Base-by-base conservation (phyloP, 2,329 filamentous ascomycete species). In the Verticillium nubilum region DNA sequence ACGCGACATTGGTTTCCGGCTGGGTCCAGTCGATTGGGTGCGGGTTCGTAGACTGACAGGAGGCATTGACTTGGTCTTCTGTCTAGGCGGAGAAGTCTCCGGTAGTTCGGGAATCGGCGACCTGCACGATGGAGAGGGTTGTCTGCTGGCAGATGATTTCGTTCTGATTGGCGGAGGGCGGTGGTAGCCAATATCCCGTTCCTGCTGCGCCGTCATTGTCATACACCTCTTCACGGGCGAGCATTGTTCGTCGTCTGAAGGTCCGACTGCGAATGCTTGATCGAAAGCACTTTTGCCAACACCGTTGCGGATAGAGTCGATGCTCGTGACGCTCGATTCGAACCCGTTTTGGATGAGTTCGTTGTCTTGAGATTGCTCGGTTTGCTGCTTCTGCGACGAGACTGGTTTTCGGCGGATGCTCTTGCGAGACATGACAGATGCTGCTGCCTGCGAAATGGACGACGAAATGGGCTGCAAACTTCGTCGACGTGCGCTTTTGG, bases 31-130 rank as follows among this genome's bases (percentile, higher is more conserved):
- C 6, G 52, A 53, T 17, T 28, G 12, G 4, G 59, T 63, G 15
- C 72, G 68, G 2, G 73, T 71, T n/a, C 70, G 70, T 69, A 80
- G 74, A 64, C 74, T 79, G 28, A 79, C 71, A 0, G 78, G 76
- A 1, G 76, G 75, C 3, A 74, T 71, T 0, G 73, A 72, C 58
- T 66, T 74, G 10, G 70, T 65, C 59, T 68, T 72, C 47, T 67
- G 69, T 23, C 64, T 58, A 13, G 66, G 60, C 37, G 67, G 60
- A 27, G 62, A 62, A 26, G 69, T 64, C 27, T 67, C 65, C 15
- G 68, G 65, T 15, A 73, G 63, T 15, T 69, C 66, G 17, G 70
- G 70, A 2, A 67, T 64, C 1, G 69, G 70, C 19, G 62, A 25
- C 53, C 61, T 17, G 58, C 64, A 15, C 47, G 59, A 47, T 35